These are phyloP conservation scores for Tetrapisispora iriomotensis DNA, from an alignment of 805 yeast species.

Conservation along the genomic window DNA sequence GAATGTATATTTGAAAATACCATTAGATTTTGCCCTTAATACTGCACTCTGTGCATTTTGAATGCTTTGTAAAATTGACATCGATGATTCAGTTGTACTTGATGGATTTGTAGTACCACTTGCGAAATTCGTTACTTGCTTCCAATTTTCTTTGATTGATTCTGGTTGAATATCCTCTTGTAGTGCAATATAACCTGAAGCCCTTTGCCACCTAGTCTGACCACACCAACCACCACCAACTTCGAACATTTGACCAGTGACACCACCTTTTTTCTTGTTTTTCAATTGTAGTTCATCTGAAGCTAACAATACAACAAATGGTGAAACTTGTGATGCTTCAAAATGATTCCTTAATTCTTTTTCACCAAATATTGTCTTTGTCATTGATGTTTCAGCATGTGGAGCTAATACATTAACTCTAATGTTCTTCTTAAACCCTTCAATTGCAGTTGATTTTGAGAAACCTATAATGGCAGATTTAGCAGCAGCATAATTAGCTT, in stretches of 20 bases:
- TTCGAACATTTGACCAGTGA: constrained; percentile 78
- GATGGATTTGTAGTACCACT: constrained; percentile 40
- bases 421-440: constrained; percentile 74
- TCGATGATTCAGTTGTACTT: constrained; percentile 64
- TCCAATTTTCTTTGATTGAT: constrained; percentile 58
- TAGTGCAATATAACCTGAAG: constrained; percentile 68
- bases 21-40: constrained; percentile 26
- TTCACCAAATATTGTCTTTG: constrained; percentile 72
- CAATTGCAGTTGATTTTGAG: constrained; percentile 78
- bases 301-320: constrained; percentile 71
- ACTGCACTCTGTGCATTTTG: constrained; percentile 30
- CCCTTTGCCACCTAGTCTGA: constrained; percentile 89
- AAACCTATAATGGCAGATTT: constrained; percentile 83
- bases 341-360: constrained; percentile 66
- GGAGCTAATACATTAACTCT: constrained; percentile 84
- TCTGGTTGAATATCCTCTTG: constrained; percentile 45
- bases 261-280: constrained; percentile 24
- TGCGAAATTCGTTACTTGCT: constrained; percentile 55
- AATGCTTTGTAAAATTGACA: constrained; percentile 64
- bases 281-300: constrained; percentile 51
- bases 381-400: constrained; percentile 97
- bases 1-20: constrained; percentile 48
- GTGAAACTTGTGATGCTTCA: constrained; percentile 85
- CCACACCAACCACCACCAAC: constrained; percentile 97
- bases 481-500: constrained; percentile 91